Percentiles rank a stretch among this genome's conserved stretches.
Evolutionary conservation across 306 rosid genomes (phyloP).

Genomic region (Acmispon strigosus): DNA sequence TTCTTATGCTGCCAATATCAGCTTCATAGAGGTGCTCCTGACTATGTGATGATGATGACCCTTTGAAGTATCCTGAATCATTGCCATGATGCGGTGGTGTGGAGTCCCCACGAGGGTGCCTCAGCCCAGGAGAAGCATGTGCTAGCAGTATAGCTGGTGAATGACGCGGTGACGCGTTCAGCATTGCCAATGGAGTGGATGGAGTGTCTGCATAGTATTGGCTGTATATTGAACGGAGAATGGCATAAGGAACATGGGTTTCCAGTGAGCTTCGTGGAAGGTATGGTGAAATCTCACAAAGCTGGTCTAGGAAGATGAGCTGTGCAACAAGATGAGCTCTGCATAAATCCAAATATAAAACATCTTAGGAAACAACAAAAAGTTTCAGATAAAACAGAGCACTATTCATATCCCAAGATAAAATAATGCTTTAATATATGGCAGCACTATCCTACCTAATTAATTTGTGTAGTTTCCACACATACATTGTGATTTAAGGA

Average conservation of each 20-base stretch:
- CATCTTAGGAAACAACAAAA: neutral
- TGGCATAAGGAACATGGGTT: slow-evolving; percentile 74
- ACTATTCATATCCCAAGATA: neutral
- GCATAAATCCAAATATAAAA: slow-evolving; percentile 27
- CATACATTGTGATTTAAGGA: neutral
- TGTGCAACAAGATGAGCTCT: slow-evolving; percentile 92
- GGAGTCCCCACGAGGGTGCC: slow-evolving; percentile 67
- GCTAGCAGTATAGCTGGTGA: slow-evolving; percentile 66
- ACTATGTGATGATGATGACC: slow-evolving; percentile 62
- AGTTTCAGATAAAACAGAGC: slow-evolving; percentile 5
- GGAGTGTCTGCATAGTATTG: slow-evolving; percentile 85
- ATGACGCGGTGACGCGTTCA: slow-evolving; percentile 69
- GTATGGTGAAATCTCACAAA: slow-evolving; percentile 84
- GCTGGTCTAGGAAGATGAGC: slow-evolving; percentile 90
- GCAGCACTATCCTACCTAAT: neutral
- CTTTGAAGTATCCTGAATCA: slow-evolving; percentile 68
- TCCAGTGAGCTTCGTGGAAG: slow-evolving; percentile 91
- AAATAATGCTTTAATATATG: neutral
- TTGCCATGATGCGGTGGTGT: slow-evolving; percentile 55
- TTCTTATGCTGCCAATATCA: slow-evolving; percentile 47
- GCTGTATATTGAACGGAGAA: slow-evolving; percentile 85
- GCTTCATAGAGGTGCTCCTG: slow-evolving; percentile 49
- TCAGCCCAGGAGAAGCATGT: slow-evolving; percentile 66
- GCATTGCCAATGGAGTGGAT: slow-evolving; percentile 55
- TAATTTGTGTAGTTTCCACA: neutral